A percentile compares a stretch with the other conserved stretches of the same genome.
These are phyloP conservation scores for Agrostemma githago DNA, from an alignment of 148 eudicot species.

Conservation along the genomic window DNA sequence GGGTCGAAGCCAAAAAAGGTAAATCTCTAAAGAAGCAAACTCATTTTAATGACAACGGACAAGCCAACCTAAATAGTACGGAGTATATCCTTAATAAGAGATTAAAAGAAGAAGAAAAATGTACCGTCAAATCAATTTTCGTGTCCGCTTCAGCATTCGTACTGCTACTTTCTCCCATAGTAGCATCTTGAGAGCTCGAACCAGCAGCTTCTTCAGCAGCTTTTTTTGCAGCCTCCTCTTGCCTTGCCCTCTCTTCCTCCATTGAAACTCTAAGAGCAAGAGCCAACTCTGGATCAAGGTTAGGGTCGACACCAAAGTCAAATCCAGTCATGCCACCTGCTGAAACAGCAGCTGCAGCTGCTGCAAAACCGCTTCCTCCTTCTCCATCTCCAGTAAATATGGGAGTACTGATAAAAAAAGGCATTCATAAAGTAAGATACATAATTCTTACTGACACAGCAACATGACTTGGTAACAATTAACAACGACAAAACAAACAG, in stretches of 20 bases:
- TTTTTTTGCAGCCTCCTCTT: constrained; percentile 96
- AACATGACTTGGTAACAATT: neutral
- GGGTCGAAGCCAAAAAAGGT: neutral
- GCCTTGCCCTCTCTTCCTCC: constrained; percentile 99
- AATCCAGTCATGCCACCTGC: constrained; percentile 91
- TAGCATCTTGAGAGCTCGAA: constrained; percentile 70
- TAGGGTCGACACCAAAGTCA: constrained; percentile 99
- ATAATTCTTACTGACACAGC: constrained; percentile 2
- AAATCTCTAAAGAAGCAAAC: neutral
- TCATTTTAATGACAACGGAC: neutral
- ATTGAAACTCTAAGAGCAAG: constrained; percentile 96
- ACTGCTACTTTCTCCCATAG: constrained; percentile 70
- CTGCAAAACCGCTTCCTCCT: constrained; percentile 93
- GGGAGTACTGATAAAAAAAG: constrained; percentile 58
- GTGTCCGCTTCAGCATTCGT: constrained; percentile 55
- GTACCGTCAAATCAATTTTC: constrained; percentile 45
- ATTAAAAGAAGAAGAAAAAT: neutral
- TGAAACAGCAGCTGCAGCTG: constrained; percentile 89
- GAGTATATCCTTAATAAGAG: neutral
- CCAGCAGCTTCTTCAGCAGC: constrained; percentile 80
- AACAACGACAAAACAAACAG: neutral
- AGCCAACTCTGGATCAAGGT: constrained; percentile 96
- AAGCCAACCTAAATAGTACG: neutral
- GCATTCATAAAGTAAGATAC: neutral
- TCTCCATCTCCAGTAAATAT: constrained; percentile 96